Base-by-base conservation (phyloP, 2,329 filamentous ascomycete species). In the Hymenotorrendiella dingleyae region DNA sequence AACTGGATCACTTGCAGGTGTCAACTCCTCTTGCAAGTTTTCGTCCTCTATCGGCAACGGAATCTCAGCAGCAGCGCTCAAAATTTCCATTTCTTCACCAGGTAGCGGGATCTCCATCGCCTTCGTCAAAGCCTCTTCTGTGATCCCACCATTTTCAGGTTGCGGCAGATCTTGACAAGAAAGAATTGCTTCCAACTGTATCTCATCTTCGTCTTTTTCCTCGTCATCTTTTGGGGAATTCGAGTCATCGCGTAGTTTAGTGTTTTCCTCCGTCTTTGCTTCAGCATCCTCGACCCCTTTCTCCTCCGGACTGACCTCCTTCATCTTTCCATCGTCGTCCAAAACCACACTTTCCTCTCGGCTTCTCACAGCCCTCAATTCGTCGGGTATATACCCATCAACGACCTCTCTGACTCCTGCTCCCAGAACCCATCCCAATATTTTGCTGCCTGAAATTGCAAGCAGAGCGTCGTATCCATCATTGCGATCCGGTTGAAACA, bases 401-500 rank as follows among this genome's bases (percentile, higher is more conserved):
- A 45, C 40, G 19, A 53, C 46, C 21, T 45, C 44, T 36, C 42
- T 43, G 14, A 42, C 28, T 16, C 48, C 46, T 29, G 52, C 51
- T 21, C 30, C 37, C 17, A 47, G 36, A 11, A 49, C 36, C 53
- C 53, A 59, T 20, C 52, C 33, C 6, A 40, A 12, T 1, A 57
- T 43, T 16, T 51, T 24, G 30, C 47, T 40, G 4, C 33, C 27
- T 4, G 55, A 43, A 12, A 35, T 21, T 23, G 47, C 32, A 6
- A 54, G 27, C 44, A 59, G 48, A 20, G 43, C 27, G 5, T 54
- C 48, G 29, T 57, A 59, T 16, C 27, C 41, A 12, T 42, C 32
- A 30, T 58, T 58, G 32, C 41, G 52, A 11, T 57, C 50, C 2
- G 41, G 47, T 8, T 43, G 40, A 22, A 59, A 59, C 54, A 59